phyloP scores from a whole-genome alignment of 306 rosid species.

The Geum urbanum region DNA sequence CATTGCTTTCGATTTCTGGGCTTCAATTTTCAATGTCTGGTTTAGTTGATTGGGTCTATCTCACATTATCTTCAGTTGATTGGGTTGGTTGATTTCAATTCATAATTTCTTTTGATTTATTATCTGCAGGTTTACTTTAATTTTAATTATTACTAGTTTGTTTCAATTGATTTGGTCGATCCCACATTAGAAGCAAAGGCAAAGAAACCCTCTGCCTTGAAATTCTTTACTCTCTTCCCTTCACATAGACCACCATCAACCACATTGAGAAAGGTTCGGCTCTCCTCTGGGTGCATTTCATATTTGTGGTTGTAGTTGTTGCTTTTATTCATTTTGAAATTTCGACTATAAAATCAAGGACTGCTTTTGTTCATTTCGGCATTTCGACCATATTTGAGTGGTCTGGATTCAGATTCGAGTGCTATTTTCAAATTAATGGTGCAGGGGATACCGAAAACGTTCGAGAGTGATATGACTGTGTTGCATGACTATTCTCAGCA shows the following conservation, averaged over 20 bases:
- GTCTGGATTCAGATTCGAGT: slow-evolving; percentile 57
- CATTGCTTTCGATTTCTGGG: too few relatives aligned
- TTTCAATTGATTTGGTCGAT: too few relatives aligned
- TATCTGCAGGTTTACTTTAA: too few relatives aligned
- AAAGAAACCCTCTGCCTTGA: too few relatives aligned
- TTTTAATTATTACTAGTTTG: too few relatives aligned
- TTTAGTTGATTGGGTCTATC: too few relatives aligned
- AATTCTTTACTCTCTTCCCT: slow-evolving; percentile 3
- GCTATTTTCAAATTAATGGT: slow-evolving; percentile 89
- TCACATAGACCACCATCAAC: slow-evolving; percentile 76
- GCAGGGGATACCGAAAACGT: slow-evolving; percentile 77
- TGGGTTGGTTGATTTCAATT: too few relatives aligned
- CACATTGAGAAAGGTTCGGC: slow-evolving; percentile 77
- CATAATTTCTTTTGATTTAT: too few relatives aligned
- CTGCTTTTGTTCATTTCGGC: too few relatives aligned
- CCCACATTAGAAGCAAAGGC: too few relatives aligned
- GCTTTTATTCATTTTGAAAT: slow-evolving; percentile 69
- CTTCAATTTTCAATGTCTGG: too few relatives aligned
- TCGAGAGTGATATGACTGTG: slow-evolving; percentile 56
- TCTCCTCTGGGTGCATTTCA: slow-evolving; percentile 83
- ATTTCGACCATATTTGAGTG: slow-evolving; percentile 56
- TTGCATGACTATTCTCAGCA: slow-evolving; percentile 76
- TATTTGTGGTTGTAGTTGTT: slow-evolving; percentile 57
- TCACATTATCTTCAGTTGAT: too few relatives aligned
- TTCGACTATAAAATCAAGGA: slow-evolving; percentile 55